These are phyloP conservation scores for Cinnamomum micranthum DNA, from an alignment of 164 flowering plant species.

Conservation along the genomic window DNA sequence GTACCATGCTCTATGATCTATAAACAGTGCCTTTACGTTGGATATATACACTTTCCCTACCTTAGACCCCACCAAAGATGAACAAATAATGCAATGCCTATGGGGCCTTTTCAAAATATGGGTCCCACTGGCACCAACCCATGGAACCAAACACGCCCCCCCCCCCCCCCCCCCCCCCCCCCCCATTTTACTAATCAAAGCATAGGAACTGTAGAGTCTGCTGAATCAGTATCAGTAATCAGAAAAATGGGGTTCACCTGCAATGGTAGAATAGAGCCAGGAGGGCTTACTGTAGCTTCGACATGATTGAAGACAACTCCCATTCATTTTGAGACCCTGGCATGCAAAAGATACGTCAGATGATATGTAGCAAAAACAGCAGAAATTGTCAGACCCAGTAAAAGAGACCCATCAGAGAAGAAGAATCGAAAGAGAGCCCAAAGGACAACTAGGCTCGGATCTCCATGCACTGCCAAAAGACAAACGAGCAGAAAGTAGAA, in stretches of 20 bases:
- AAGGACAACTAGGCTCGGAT: not conserved
- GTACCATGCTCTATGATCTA: too few relatives aligned
- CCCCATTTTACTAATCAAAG: too few relatives aligned
- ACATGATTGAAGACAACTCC: conserved; percentile 9
- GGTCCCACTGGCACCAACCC: too few relatives aligned
- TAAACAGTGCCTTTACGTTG: too few relatives aligned
- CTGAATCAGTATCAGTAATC: not conserved
- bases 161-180: too few relatives aligned
- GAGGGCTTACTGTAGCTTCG: conserved; percentile 13
- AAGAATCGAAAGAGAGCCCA: not conserved
- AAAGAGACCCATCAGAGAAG: not conserved
- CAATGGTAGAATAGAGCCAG: conserved; percentile 10
- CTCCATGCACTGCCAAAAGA: not conserved
- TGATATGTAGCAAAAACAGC: not conserved
- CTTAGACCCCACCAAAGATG: too few relatives aligned
- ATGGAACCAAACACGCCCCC: too few relatives aligned
- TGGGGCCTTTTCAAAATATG: too few relatives aligned
- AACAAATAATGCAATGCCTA: too few relatives aligned
- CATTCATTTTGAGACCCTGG: not conserved
- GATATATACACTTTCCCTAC: too few relatives aligned
- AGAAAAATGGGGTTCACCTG: conserved; percentile 3
- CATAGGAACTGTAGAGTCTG: too few relatives aligned
- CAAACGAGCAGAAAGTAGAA: not conserved
- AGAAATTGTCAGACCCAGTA: not conserved
- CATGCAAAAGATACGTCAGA: too few relatives aligned